Percentiles rank a stretch among this genome's conserved stretches.
phyloP scores from a whole-genome alignment of 2,329 filamentous ascomycete genomes.

The Clonostachys solani region DNA sequence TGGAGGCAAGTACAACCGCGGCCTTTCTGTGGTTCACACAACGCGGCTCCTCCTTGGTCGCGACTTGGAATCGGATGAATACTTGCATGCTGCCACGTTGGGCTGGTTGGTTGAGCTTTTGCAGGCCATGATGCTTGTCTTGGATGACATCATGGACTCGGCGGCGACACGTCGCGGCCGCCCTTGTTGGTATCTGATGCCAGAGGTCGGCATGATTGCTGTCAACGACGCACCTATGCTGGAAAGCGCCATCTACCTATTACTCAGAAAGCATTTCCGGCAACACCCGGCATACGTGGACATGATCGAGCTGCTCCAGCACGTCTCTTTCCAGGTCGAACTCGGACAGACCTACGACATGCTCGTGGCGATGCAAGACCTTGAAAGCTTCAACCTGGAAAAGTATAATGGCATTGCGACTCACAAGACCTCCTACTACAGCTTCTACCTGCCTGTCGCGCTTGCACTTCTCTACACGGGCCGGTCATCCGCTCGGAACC shows the following conservation, averaged over 20 bases:
- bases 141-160: constrained; percentile 97
- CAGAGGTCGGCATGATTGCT: constrained; percentile 87
- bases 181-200: constrained; percentile 94
- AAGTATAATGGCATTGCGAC: constrained; percentile 99
- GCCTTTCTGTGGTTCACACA: constrained; percentile 95
- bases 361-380: constrained; percentile 72
- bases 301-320: constrained; percentile 93
- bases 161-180: constrained; percentile 91
- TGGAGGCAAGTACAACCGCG: constrained; percentile 97
- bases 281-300: constrained; percentile 84
- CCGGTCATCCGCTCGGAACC: constrained; percentile 80
- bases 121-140: constrained; percentile 97
- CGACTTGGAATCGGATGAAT: constrained; percentile 74
- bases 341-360: constrained; percentile 92
- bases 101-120: constrained; percentile 98
- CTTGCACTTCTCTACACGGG: constrained; percentile 83
- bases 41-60: constrained; percentile 71
- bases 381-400: constrained; percentile 90
- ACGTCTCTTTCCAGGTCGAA: constrained; percentile 90
- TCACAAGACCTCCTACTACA: constrained; percentile 99
- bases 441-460: constrained; percentile 95
- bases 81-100: constrained; percentile 81
- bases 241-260: constrained; percentile 81
- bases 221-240: constrained; percentile 99
- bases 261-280: constrained; percentile 93